Base-by-base conservation (phyloP, 1,284 basidiomycete species). In the Malassezia globosa region DNA sequence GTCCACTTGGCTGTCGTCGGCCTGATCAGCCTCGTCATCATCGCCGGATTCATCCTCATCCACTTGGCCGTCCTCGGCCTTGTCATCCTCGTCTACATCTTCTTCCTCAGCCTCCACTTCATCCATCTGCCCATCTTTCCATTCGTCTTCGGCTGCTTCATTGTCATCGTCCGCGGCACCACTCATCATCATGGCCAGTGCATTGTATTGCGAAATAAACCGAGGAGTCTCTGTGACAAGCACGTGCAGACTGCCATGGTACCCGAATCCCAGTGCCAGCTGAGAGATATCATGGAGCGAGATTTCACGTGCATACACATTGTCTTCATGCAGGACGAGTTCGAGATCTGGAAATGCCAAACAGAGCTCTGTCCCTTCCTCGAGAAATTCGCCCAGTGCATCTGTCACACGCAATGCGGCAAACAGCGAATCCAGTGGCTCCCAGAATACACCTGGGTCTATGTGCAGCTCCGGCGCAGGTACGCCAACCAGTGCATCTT, bases 321-420 rank as follows among this genome's bases (percentile, higher is more conserved):
- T 61, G 55, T 69, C 66, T 50, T 68, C 66, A 10, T 54, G 52
- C 3, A 67, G 48, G 4, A 55, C 56, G 14, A 69, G 52, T 7
- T 61, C 59, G 14, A 69, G 53, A 34, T 66, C 63, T 7, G 61
- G 59, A 29, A 66, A 60, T 8, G 48, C 18, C 16, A 69, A 43
- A 19, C 55, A 46, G 19, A 70, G 56, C 43, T 61, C 63, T 10
- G 56, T 63, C 8, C 55, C 55, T 10, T 64, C 62, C 29, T 70
- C 67, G 27, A 70, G 58, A 41, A 70, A 70, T n/a, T 69, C 67
- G 38, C 67, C 67, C 0, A 70, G 59, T 1, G 63, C 62, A 3
- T 60, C 52, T 25, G 56, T 55, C 14, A 65, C 57, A 21, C 67
- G 45, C 14, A 70, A 47, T 13, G 61, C 46, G 2, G 47, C 48